Conservation (phyloP, 2,329 filamentous ascomycete species). For the Cordyceps cateniannulata region DNA sequence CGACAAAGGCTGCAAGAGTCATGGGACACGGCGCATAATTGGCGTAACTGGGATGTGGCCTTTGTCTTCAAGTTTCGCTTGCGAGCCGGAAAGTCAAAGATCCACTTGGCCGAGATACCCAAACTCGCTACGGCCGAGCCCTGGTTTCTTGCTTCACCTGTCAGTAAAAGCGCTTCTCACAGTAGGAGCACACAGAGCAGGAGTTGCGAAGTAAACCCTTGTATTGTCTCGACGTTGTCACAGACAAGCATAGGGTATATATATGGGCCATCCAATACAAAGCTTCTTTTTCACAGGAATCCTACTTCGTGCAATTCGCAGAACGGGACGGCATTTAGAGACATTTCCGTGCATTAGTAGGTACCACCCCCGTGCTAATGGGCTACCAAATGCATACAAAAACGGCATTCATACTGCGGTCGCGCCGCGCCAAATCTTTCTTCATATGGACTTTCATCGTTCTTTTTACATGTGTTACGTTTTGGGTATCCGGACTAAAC, state of each 20-base stretch:
- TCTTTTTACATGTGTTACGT: background rate
- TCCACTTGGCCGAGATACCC: background rate
- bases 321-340: background rate
- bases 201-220: background rate
- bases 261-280: background rate
- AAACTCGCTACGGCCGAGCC: background rate
- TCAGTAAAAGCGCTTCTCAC: background rate
- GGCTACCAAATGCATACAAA: background rate
- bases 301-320: background rate
- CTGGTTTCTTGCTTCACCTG: background rate
- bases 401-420: background rate
- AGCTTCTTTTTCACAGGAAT: background rate
- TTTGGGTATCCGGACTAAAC: background rate
- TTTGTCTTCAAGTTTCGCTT: background rate
- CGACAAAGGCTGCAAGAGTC: background rate
- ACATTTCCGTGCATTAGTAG: background rate
- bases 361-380: background rate
- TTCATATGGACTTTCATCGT: background rate
- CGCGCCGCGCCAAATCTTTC: background rate
- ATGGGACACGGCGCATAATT: background rate
- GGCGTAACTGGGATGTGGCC: background rate
- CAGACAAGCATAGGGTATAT: background rate
- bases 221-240: background rate
- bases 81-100: background rate
- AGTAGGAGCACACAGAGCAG: background rate